Evolutionary conservation across 352 stramenopile genomes (phyloP).

Genomic region (Phytophthora cryptogea): DNA sequence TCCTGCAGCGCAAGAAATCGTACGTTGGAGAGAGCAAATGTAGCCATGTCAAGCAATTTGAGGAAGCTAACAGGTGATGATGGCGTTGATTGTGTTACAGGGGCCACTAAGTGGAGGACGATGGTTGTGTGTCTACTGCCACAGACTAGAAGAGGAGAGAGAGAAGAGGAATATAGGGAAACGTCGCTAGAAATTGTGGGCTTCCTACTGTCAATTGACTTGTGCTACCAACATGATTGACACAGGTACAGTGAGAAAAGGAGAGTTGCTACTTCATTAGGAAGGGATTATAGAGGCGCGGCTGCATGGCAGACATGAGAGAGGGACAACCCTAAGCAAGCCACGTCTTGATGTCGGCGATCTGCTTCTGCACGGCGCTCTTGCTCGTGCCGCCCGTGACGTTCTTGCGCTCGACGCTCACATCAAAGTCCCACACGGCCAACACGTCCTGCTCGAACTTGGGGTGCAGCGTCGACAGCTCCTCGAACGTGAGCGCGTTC

Average conservation of each 20-base stretch:
- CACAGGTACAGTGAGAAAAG: not conserved
- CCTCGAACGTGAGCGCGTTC: slow-evolving; percentile 87
- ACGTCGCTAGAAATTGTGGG: not conserved
- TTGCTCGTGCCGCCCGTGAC: slow-evolving; percentile 85
- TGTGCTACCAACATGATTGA: too few relatives aligned
- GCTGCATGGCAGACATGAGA: not conserved
- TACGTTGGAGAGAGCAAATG: slow-evolving; percentile 33
- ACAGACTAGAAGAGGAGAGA: slow-evolving; percentile 20
- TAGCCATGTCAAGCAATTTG: too few relatives aligned
- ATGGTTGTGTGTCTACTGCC: slow-evolving; percentile 6
- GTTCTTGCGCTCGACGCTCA: slow-evolving; percentile 92
- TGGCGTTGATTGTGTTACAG: slow-evolving; percentile 24
- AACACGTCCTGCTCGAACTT: slow-evolving; percentile 91
- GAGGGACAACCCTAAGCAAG: slow-evolving; percentile 36
- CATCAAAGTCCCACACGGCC: slow-evolving; percentile 91
- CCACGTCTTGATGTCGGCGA: slow-evolving; percentile 75
- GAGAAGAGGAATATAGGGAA: slow-evolving; percentile 26
- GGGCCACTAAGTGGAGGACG: slow-evolving; percentile 24
- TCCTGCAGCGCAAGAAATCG: slow-evolving; percentile 81
- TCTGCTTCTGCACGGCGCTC: slow-evolving; percentile 79
- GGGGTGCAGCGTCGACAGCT: slow-evolving; percentile 88
- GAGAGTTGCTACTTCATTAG: slow-evolving; percentile 15
- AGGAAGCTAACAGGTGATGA: not conserved
- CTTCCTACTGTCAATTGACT: not conserved
- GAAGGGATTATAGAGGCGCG: slow-evolving; percentile 14